Conservation (phyloP, 495 filamentous ascomycete genomes). For the Aspergillus campestris region DNA sequence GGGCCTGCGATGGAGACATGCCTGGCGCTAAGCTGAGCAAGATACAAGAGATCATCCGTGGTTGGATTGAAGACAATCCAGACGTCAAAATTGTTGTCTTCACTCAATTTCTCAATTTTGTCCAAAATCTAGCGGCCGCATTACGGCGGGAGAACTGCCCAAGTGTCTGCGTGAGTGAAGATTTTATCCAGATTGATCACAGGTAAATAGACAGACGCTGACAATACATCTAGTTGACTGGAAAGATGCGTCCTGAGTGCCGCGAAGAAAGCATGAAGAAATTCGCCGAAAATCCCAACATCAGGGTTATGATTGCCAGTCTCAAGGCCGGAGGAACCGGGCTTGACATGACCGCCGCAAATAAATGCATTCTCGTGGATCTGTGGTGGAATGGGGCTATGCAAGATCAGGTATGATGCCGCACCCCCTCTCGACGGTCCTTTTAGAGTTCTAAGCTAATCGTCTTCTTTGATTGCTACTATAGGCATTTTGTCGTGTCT, state of each 20-base stretch:
- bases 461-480: not conserved
- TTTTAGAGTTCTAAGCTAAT: slow-evolving; percentile 13
- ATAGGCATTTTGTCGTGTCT: slow-evolving; percentile 56
- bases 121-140: slow-evolving; percentile 19
- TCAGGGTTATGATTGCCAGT: slow-evolving; percentile 33
- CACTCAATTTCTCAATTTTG: slow-evolving; percentile 26
- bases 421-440: slow-evolving; percentile 3
- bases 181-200: not conserved
- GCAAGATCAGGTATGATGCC: slow-evolving; percentile 42
- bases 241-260: slow-evolving; percentile 13
- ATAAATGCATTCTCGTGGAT: slow-evolving; percentile 50
- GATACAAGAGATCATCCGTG: slow-evolving; percentile 19
- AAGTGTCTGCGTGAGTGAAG: slow-evolving; percentile 14
- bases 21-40: slow-evolving; percentile 21
- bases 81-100: slow-evolving; percentile 35
- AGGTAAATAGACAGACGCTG: not conserved
- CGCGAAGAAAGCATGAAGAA: slow-evolving; percentile 22
- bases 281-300: slow-evolving; percentile 18
- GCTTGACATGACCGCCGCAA: slow-evolving; percentile 47
- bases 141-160: slow-evolving; percentile 21
- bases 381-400: slow-evolving; percentile 51
- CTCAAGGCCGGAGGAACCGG: slow-evolving; percentile 40
- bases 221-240: slow-evolving; percentile 20
- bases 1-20: slow-evolving; percentile 8
- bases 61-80: slow-evolving; percentile 26